Conservation (phyloP, 2,329 filamentous ascomycete species). For the Sporothrix pseudoabietina region DNA sequence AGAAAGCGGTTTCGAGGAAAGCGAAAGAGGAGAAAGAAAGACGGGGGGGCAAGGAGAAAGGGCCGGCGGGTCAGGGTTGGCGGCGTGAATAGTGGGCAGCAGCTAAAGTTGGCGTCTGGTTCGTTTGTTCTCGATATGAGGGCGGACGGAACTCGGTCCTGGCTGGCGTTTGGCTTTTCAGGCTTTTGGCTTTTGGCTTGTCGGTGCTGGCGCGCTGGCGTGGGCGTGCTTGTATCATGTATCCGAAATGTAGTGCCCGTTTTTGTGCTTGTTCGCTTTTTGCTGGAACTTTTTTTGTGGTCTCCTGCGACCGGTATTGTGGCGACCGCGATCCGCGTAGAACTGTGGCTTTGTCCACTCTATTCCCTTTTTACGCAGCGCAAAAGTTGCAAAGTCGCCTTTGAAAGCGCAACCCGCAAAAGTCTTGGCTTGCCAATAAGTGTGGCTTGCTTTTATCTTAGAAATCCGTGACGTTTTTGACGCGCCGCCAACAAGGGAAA, state of each 20-base stretch:
- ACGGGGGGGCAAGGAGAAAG: constrained; percentile 19
- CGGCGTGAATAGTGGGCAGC: constrained; percentile 28
- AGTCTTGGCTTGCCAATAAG: background rate
- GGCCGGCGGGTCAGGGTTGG: constrained; percentile 20
- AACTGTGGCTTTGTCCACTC: constrained; percentile 21
- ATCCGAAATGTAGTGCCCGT: constrained; percentile 12
- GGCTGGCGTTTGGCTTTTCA: constrained; percentile 8
- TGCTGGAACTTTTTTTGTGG: background rate
- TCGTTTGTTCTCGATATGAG: constrained; percentile 24
- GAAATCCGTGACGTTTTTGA: background rate
- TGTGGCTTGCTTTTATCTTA: background rate
- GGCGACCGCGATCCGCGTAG: background rate
- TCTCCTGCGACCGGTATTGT: background rate
- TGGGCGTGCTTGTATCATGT: background rate
- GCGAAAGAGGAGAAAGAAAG: constrained; percentile 24
- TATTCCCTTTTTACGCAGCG: background rate
- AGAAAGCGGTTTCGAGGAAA: constrained; percentile 18
- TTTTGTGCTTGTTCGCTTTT: background rate
- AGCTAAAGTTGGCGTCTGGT: constrained; percentile 24
- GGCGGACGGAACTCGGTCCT: constrained; percentile 20
- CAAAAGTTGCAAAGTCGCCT: constrained; percentile 23
- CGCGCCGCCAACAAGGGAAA: background rate
- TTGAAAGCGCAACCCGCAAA: background rate
- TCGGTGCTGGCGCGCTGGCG: background rate
- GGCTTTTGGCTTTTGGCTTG: background rate